These are phyloP conservation scores for Sorghum bicolor DNA, from an alignment of 176 grass and related monocot genomes.

Conservation along the genomic window Sorghum_bicolor_NCBIv3 NC_012873.2:52422001-52422500, in stretches of 20 bases:
- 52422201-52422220: conserved; percentile 93
- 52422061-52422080: neutral
- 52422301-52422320: conserved; percentile 90
- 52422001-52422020: neutral
- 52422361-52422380: conserved; percentile 26
- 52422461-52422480: conserved; percentile 45
- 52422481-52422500: conserved; percentile 49
- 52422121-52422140: conserved; percentile 73
- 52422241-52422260: conserved; percentile 71
- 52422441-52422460: conserved; percentile 52
- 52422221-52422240: conserved; percentile 76
- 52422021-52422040: neutral
- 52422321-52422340: conserved; percentile 71
- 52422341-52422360: conserved; percentile 61
- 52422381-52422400: conserved; percentile 59
- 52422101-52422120: conserved; percentile 70
- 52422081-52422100: neutral
- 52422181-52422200: conserved; percentile 88
- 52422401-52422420: conserved; percentile 81
- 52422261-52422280: conserved; percentile 68
- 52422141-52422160: conserved; percentile 59
- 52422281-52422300: conserved; percentile 70
- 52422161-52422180: conserved; percentile 90
- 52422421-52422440: conserved; percentile 73
- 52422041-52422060: neutral